Base-by-base conservation (phyloP, 805 yeast genomes). In the Wickerhamiella azymoides region DNA sequence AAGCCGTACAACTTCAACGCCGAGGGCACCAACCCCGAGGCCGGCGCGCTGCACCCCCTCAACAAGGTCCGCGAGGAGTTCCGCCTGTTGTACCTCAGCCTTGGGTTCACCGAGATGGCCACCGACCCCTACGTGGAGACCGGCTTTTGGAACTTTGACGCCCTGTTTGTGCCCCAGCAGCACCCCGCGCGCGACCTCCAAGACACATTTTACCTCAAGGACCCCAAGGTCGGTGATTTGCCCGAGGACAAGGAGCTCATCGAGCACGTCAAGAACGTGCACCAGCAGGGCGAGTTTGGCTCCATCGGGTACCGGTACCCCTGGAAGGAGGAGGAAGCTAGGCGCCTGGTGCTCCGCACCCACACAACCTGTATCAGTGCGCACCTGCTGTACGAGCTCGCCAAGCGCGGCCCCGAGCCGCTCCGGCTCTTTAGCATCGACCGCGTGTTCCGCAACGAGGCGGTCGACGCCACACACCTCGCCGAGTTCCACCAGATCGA, bases 401-500 rank as follows among this genome's bases (percentile, higher is more conserved):
- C 97, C 45, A 48, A 58, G 47, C 33, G 33, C 33, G 80, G 85
- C 64, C 95, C 95, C 50, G 78, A 77, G 58, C 96, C 97, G 49
- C 74, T 82, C 8, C 78, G 97, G 68, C 73, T 85, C 62, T 92
- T 92, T 71, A 84, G 95, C 41, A 93, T 92, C 58, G 99, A 92
- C 66, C 79, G 96, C 62, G 99, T 92, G 50, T 92, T 92, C 84
- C 84, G 99, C 71, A 92, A 92, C 64, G 99, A 92, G 71, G 97
- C 99, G 25, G 99, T 92, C 44, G 99, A 92, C 64, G 97, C 97
- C 45, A 92, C 99, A 14, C 99, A 92, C 66, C 76, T 92, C 67
- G 98, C 98, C 35, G 99, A 92, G 70, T 92, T 92, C 74, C 97
- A 92, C 68, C 99, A 92, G 70, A 94, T 92, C 51, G 99, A 92